Conservation (phyloP, 2,329 filamentous ascomycete species). For the Colletotrichum brevisporum region DNA sequence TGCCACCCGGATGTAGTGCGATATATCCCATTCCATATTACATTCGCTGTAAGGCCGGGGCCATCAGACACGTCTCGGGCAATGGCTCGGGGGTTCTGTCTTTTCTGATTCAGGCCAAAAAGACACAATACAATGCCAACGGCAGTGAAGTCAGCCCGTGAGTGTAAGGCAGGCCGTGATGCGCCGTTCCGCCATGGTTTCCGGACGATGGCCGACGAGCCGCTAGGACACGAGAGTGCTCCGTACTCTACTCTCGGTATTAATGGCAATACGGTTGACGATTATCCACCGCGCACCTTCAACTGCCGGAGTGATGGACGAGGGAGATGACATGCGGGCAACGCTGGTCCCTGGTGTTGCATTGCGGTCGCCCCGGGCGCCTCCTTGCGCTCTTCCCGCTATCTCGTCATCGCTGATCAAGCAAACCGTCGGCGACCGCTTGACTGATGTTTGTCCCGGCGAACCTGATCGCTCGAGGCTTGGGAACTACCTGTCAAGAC, state of each 20-base stretch:
- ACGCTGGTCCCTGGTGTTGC: conserved; percentile 31
- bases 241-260: neutral
- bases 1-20: neutral
- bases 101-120: too few relatives aligned
- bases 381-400: conserved; percentile 6
- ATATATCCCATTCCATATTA: neutral
- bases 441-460: conserved; percentile 2
- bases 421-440: conserved; percentile 2
- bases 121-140: too few relatives aligned
- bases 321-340: conserved; percentile 20
- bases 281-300: conserved; percentile 1
- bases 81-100: too few relatives aligned
- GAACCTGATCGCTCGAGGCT: neutral
- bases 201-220: conserved; percentile 18
- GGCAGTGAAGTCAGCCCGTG: neutral
- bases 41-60: neutral
- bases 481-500: neutral
- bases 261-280: neutral
- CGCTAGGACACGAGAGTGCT: conserved; percentile 7
- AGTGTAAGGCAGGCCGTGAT: neutral
- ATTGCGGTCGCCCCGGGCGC: conserved; percentile 14
- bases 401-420: conserved; percentile 25
- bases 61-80: neutral
- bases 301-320: conserved; percentile 20
- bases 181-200: conserved; percentile 14